Percentiles rank a stretch among this genome's conserved stretches.
These are phyloP conservation scores for Saccharomycopsis javanensis DNA, from an alignment of 805 yeast genomes.

Conservation along the genomic window DNA sequence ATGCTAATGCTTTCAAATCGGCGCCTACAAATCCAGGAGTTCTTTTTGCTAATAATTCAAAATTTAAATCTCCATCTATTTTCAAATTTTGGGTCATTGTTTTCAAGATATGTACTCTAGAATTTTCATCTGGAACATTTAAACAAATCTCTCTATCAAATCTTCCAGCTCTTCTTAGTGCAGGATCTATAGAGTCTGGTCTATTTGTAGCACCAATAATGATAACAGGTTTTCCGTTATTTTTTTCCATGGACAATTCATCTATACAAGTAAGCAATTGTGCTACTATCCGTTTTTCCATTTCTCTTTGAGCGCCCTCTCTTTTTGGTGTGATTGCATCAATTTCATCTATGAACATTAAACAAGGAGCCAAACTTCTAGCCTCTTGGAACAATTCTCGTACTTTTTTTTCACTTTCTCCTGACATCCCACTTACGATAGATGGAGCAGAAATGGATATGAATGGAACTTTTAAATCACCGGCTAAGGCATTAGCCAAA, in stretches of 20 bases:
- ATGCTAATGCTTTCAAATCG: constrained; percentile 83
- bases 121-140: constrained; percentile 85
- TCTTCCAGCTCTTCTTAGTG: constrained; percentile 91
- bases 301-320: constrained; percentile 96
- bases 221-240: constrained; percentile 87
- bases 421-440: constrained; percentile 98
- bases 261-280: constrained; percentile 93
- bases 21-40: constrained; percentile 99
- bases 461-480: constrained; percentile 88
- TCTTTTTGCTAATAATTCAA: constrained; percentile 65
- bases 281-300: constrained; percentile 96
- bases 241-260: constrained; percentile 77
- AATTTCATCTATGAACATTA: constrained; percentile 89
- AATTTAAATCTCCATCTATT: constrained; percentile 63
- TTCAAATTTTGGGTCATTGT: constrained; percentile 63
- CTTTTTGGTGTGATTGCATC: constrained; percentile 95
- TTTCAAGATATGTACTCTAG: constrained; percentile 64
- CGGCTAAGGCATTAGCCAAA: constrained; percentile 92
- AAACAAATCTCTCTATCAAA: constrained; percentile 91
- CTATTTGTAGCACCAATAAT: constrained; percentile 95
- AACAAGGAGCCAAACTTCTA: constrained; percentile 77
- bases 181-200: constrained; percentile 92
- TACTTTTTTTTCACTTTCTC: constrained; percentile 90
- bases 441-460: constrained; percentile 89
- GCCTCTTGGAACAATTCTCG: constrained; percentile 94